Base-by-base conservation (phyloP, 768 basidiomycete genomes). In the Gelatoporia subvermispora region DNA sequence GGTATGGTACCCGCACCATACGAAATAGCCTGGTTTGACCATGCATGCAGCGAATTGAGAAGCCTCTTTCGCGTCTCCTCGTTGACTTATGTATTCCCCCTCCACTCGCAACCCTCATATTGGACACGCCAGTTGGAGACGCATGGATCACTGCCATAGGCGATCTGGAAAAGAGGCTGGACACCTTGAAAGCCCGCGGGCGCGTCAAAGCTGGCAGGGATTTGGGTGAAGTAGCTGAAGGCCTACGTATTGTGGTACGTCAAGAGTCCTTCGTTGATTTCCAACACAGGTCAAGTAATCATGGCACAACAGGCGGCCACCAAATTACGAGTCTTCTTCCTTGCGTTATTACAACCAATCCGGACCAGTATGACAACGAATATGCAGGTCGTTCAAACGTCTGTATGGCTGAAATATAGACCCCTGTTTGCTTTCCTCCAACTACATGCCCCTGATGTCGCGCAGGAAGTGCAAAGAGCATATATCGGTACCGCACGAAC, bases 341-440 rank as follows among this genome's bases (percentile, higher is more conserved):
- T 93, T 18, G 77, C 82, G 1, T 68, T 96, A 18, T 77, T 98
- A 58, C 82, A 84, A 43, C 88, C 95, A 7, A 87, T 96, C 46
- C 82, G 84, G 49, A 72, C 69, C 36, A 92, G 82, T 55, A 84
- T 96, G 53, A 84, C 91, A 11, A 91, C 92, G 7, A 96, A 98
- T 63, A 82, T 98, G 73, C 89, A 93, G 59, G 82, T 96, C 45
- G 73, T 98, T 2, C 96, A 99, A 64, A 87, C 89, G 0, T 85
- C 88, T 1, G 75, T 93, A 3, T 75, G 97, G 34, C 66, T 93
- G 53, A 93, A 93, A 63, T 93, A 92, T 62, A 77, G 76, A 41
- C 72, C 87, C 8, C 73, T 98, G 49, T 97, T 83, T 58, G 76
- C 77, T 1, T 99, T 98, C 62, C 73, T 99, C 34, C 82, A 85